These are phyloP conservation scores for Calonectria crousiana DNA, from an alignment of 2,329 filamentous ascomycete species.

Conservation along the genomic window DNA sequence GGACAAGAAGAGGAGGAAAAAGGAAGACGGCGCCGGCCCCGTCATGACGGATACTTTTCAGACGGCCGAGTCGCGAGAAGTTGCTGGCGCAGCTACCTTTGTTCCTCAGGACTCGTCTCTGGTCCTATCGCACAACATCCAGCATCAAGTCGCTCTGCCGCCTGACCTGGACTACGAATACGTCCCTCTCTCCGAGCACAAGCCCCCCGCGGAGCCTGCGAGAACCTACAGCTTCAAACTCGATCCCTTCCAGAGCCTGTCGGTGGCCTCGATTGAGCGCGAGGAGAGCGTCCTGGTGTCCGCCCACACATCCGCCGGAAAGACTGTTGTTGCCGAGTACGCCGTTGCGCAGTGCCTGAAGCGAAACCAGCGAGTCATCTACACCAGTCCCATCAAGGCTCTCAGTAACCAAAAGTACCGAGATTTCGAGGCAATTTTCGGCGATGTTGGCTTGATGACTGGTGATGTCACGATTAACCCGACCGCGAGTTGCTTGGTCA, in stretches of 20 bases:
- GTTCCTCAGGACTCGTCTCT: constrained; percentile 76
- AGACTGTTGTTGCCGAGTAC: constrained; percentile 98
- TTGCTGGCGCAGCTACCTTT: constrained; percentile 82
- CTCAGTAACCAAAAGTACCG: constrained; percentile 98
- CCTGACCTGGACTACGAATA: constrained; percentile 96
- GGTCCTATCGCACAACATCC: constrained; percentile 94
- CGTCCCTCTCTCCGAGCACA: constrained; percentile 94
- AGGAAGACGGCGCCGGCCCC: constrained; percentile 75
- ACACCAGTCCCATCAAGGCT: constrained; percentile 99
- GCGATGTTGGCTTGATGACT: constrained; percentile 97
- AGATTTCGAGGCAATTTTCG: constrained; percentile 95
- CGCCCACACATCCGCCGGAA: constrained; percentile 96
- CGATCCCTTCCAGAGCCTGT: constrained; percentile 96
- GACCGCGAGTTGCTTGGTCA: constrained; percentile 96
- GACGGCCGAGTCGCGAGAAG: constrained; percentile 92
- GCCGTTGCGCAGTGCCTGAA: constrained; percentile 97
- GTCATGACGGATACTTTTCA: constrained; percentile 95
- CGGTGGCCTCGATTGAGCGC: constrained; percentile 93
- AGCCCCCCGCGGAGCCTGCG: constrained; percentile 87
- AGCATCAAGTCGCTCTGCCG: constrained; percentile 95
- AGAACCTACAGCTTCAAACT: constrained; percentile 89
- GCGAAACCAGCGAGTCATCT: constrained; percentile 98
- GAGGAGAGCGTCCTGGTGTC: constrained; percentile 97
- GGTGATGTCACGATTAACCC: constrained; percentile 99
- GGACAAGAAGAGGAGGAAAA: constrained; percentile 73